Conservation (phyloP, 2,329 filamentous ascomycete genomes). For the Alternaria sp. region DNA sequence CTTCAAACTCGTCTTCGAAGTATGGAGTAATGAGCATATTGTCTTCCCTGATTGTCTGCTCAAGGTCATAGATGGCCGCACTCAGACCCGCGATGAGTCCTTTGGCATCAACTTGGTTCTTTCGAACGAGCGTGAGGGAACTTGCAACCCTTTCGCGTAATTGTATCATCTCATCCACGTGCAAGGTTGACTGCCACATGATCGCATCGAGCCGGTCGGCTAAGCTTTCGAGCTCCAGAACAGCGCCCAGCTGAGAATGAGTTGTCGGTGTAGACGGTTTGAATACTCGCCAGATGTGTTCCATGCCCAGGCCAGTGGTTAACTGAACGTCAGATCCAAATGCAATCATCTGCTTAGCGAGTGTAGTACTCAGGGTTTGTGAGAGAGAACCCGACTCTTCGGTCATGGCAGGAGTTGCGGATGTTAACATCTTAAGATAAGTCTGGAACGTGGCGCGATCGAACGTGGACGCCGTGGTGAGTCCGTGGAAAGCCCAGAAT, state of each 20-base stretch:
- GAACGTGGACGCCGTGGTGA: conserved; percentile 52
- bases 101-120: conserved; percentile 35
- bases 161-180: conserved; percentile 44
- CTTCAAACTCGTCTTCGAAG: conserved; percentile 48
- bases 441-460: conserved; percentile 63
- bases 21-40: conserved; percentile 36
- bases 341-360: conserved; percentile 36
- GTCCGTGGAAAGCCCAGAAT: conserved; percentile 57
- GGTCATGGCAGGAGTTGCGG: conserved; percentile 14
- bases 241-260: conserved; percentile 44
- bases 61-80: conserved; percentile 38
- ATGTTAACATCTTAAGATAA: conserved; percentile 53
- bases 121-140: conserved; percentile 41
- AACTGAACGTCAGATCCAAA: conserved; percentile 76
- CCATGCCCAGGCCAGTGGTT: conserved; percentile 79
- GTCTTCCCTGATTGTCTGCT: conserved; percentile 37
- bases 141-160: conserved; percentile 44
- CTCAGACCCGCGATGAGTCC: conserved; percentile 40
- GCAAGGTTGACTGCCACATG: conserved; percentile 45
- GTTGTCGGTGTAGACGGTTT: conserved; percentile 64
- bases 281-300: conserved; percentile 75
- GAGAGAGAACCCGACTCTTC: conserved; percentile 21
- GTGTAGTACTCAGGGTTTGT: conserved; percentile 31
- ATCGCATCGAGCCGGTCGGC: conserved; percentile 55
- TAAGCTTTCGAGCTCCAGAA: conserved; percentile 53